phyloP scores from a whole-genome alignment of 371 early-diverging fungal genomes.

The Phascolomyces articulosus region DNA sequence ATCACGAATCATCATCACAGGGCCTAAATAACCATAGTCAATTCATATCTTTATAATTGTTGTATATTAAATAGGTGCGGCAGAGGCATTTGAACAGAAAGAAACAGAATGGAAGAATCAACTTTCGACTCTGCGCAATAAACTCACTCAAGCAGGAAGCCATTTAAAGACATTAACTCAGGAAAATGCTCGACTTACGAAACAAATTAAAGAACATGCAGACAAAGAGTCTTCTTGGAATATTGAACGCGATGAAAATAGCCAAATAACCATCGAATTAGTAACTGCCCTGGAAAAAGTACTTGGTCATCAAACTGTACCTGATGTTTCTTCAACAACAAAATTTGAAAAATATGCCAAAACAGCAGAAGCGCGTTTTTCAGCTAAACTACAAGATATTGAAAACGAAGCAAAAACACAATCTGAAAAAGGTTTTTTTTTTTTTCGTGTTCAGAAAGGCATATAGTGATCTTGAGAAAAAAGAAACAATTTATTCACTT shows the following conservation, averaged over 20 bases:
- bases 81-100: slow-evolving; percentile 8
- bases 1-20: too few relatives aligned
- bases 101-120: slow-evolving; percentile 22
- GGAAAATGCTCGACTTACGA: slow-evolving; percentile 35
- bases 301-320: slow-evolving; percentile 3
- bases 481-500: neutral
- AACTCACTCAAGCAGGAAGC: slow-evolving; percentile 47
- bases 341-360: neutral
- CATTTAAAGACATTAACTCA: slow-evolving; percentile 50
- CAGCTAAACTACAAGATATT: neutral
- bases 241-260: slow-evolving; percentile 7
- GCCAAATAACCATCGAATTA: neutral
- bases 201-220: slow-evolving; percentile 10
- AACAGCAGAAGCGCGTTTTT: neutral
- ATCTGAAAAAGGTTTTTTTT: neutral
- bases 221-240: neutral
- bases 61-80: neutral
- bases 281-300: slow-evolving; percentile 7
- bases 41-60: too few relatives aligned
- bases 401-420: neutral
- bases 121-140: slow-evolving; percentile 24
- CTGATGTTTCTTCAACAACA: slow-evolving; percentile 1
- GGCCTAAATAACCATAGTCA: too few relatives aligned
- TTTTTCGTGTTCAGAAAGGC: too few relatives aligned
- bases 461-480: too few relatives aligned